Conservation (phyloP, 805 yeast species). For the Yarrowia deformans region DNA sequence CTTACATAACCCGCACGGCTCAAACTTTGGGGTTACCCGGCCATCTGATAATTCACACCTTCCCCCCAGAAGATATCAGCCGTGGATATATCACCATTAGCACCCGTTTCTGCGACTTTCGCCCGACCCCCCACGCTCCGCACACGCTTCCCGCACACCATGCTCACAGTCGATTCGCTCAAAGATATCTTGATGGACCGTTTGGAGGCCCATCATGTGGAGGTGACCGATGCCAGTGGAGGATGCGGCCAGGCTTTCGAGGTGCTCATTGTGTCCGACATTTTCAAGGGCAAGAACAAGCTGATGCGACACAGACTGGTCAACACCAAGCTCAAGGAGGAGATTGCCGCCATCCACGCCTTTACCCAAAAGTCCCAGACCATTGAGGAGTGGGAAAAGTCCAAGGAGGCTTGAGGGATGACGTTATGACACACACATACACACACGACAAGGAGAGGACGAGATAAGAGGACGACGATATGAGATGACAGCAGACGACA, state of each 20-base stretch:
- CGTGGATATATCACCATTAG: neutral
- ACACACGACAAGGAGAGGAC: neutral
- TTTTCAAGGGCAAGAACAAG: slow-evolving; percentile 82
- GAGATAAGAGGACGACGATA: neutral
- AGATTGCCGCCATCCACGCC: slow-evolving; percentile 88
- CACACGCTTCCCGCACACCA: neutral
- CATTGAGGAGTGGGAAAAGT: slow-evolving; percentile 37
- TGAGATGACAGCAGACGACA: neutral
- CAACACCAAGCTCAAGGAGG: slow-evolving; percentile 79
- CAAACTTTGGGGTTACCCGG: slow-evolving; percentile 26
- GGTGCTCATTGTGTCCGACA: slow-evolving; percentile 78
- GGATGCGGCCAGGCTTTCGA: slow-evolving; percentile 99
- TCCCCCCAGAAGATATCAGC: neutral
- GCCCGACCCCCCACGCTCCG: neutral
- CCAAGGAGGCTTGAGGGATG: neutral
- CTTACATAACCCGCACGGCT: neutral
- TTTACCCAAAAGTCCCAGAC: slow-evolving; percentile 67
- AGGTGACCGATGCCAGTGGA: slow-evolving; percentile 53
- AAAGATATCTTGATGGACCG: slow-evolving; percentile 24
- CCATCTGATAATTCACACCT: slow-evolving; percentile 30
- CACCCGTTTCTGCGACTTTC: neutral
- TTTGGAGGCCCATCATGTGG: slow-evolving; percentile 35
- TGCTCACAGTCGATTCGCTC: slow-evolving; percentile 32
- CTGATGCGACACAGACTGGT: slow-evolving; percentile 87
- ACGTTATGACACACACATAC: neutral